Evolutionary conservation across 371 early-diverging fungal genomes (phyloP).

Genomic region (Synchytrium microbalum): DNA sequence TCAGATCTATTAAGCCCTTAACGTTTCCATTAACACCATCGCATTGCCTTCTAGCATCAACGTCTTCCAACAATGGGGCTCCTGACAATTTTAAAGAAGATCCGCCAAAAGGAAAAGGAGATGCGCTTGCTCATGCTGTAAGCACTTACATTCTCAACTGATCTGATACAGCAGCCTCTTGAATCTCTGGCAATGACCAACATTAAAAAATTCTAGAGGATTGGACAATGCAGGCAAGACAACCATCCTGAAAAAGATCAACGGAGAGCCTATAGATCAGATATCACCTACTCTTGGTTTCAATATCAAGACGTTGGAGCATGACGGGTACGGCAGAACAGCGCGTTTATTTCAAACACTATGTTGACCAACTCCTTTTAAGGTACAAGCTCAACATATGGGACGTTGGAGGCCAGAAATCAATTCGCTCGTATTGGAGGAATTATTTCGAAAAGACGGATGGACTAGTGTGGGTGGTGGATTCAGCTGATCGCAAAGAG

Average conservation of each 20-base stretch:
- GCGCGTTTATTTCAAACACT: neutral
- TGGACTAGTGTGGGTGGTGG: slow-evolving; percentile 98
- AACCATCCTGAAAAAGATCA: slow-evolving; percentile 90
- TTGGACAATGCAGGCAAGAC: slow-evolving; percentile 99
- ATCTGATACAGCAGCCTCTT: neutral
- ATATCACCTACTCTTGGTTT: slow-evolving; percentile 97
- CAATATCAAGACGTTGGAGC: slow-evolving; percentile 88
- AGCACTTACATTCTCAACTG: no score
- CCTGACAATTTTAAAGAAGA: slow-evolving; percentile 85
- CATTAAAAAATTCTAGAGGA: slow-evolving; percentile 50
- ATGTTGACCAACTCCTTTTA: neutral
- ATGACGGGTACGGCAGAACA: slow-evolving; percentile 49
- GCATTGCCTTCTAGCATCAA: no score
- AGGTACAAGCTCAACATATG: slow-evolving; percentile 78
- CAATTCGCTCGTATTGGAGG: slow-evolving; percentile 96
- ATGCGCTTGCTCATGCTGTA: slow-evolving; percentile 84
- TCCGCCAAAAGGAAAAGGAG: slow-evolving; percentile 77
- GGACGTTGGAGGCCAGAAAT: slow-evolving; percentile 99
- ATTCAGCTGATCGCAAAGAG: slow-evolving; percentile 74
- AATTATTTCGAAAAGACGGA: slow-evolving; percentile 99
- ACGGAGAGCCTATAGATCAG: slow-evolving; percentile 81
- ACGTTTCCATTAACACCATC: no score
- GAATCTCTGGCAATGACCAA: slow-evolving; percentile 1
- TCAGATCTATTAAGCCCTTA: no score
- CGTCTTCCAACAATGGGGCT: slow-evolving; percentile 78